phyloP scores from a whole-genome alignment of 441 rosid genomes.

The Cnidoscolus chayamansa region DNA sequence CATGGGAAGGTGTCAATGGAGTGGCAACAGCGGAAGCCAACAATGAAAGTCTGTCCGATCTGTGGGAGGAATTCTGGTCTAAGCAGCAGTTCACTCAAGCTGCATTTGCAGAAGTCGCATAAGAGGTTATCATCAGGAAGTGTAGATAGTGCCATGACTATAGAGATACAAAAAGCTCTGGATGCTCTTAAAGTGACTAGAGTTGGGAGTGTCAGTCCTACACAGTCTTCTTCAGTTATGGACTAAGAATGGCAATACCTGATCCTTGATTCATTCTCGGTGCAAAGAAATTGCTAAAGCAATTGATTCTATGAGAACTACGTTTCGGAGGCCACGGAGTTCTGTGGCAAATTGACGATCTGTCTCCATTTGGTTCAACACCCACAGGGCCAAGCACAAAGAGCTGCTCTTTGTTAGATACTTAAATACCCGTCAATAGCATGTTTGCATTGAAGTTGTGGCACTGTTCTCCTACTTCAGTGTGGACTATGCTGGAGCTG shows the following conservation, averaged over 20 bases:
- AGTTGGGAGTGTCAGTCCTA: conserved; percentile 64
- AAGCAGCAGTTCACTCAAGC: conserved; percentile 90
- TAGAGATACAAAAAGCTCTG: conserved; percentile 91
- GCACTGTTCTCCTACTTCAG: too few species aligned
- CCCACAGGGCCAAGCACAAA: too few species aligned
- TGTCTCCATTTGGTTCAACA: too few species aligned
- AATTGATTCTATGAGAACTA: too few species aligned
- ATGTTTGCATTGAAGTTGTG: too few species aligned
- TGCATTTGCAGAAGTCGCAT: conserved; percentile 88
- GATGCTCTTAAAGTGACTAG: conserved; percentile 70
- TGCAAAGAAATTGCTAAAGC: too few species aligned
- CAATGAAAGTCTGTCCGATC: conserved; percentile 84
- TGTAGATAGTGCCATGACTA: conserved; percentile 97
- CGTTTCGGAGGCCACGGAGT: too few species aligned
- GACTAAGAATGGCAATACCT: conserved; percentile 10
- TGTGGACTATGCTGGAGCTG: too few species aligned
- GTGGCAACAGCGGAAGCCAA: conserved; percentile 86
- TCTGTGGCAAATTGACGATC: too few species aligned
- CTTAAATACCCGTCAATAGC: too few species aligned
- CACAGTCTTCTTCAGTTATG: conserved; percentile 41
- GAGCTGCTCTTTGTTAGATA: too few species aligned
- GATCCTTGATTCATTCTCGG: too few species aligned
- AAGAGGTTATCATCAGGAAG: conserved; percentile 86
- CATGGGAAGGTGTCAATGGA: conserved; percentile 92
- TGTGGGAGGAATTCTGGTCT: conserved; percentile 94